These are phyloP conservation scores for Beauveria sp. DNA, from an alignment of 2,329 filamentous ascomycete species.

Conservation along the genomic window DNA sequence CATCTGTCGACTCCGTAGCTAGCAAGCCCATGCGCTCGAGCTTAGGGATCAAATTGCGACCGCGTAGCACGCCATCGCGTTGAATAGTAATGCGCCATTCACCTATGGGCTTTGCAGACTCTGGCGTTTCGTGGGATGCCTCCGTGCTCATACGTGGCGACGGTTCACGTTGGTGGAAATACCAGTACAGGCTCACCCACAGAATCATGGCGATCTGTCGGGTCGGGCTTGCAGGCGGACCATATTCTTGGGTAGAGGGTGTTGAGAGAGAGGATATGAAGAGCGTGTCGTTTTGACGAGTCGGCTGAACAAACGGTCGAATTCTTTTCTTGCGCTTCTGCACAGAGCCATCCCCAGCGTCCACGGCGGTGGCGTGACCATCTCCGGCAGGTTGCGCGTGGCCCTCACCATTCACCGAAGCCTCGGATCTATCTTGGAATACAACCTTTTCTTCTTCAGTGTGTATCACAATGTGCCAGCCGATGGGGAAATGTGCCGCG, in stretches of 20 bases:
- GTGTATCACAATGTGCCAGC: constrained; percentile 84
- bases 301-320: constrained; percentile 58
- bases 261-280: constrained; percentile 91
- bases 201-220: constrained; percentile 94
- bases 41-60: constrained; percentile 76
- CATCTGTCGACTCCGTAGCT: constrained; percentile 64
- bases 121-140: constrained; percentile 57
- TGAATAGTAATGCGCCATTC: constrained; percentile 84
- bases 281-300: constrained; percentile 68
- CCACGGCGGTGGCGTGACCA: constrained; percentile 8
- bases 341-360: background rate
- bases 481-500: constrained; percentile 67
- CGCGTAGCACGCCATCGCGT: constrained; percentile 79
- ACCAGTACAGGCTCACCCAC: constrained; percentile 93
- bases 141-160: constrained; percentile 54
- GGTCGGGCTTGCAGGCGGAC: constrained; percentile 70
- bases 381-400: background rate
- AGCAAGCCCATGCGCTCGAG: constrained; percentile 90
- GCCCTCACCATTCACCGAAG: background rate
- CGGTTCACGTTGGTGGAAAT: constrained; percentile 83
- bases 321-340: constrained; percentile 17
- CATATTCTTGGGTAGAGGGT: constrained; percentile 72
- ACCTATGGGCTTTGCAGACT: constrained; percentile 64
- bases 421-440: background rate
- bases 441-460: constrained; percentile 42